Evolutionary conservation across 176 grass and related monocot genomes (phyloP).

Genomic region (Saccharum officinarum): DNA sequence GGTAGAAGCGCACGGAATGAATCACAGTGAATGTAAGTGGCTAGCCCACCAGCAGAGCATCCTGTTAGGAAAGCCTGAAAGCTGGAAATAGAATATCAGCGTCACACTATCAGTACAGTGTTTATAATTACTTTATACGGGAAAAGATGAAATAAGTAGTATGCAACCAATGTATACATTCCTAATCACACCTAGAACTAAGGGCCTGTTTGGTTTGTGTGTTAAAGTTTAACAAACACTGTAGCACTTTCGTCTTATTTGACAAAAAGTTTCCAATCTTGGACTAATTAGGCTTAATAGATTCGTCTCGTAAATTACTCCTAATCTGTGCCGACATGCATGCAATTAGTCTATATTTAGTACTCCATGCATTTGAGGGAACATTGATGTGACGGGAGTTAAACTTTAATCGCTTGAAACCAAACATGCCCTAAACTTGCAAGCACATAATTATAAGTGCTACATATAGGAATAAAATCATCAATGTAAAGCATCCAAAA

Average conservation of each 20-base stretch:
- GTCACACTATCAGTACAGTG: slow-evolving; percentile 40
- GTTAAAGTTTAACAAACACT: no score
- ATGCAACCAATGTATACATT: not conserved
- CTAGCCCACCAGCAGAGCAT: slow-evolving; percentile 92
- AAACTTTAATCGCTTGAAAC: no score
- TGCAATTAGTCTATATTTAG: no score
- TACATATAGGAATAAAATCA: not conserved
- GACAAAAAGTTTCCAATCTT: no score
- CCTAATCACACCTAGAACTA: not conserved
- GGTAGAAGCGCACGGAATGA: slow-evolving; percentile 58
- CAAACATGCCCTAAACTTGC: no score
- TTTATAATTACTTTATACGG: slow-evolving; percentile 11
- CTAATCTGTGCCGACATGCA: no score
- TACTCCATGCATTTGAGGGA: no score
- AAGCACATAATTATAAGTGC: not conserved
- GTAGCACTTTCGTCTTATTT: no score
- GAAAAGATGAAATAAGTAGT: not conserved
- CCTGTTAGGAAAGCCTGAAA: slow-evolving; percentile 89
- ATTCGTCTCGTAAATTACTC: no score
- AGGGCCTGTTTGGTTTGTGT: no score
- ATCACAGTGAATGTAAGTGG: slow-evolving; percentile 89
- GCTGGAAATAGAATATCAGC: slow-evolving; percentile 46
- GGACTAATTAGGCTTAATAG: no score
- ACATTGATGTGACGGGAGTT: no score
- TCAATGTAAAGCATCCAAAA: not conserved